Conservation (phyloP, 495 filamentous ascomycete species). For the Podospora conica region DNA sequence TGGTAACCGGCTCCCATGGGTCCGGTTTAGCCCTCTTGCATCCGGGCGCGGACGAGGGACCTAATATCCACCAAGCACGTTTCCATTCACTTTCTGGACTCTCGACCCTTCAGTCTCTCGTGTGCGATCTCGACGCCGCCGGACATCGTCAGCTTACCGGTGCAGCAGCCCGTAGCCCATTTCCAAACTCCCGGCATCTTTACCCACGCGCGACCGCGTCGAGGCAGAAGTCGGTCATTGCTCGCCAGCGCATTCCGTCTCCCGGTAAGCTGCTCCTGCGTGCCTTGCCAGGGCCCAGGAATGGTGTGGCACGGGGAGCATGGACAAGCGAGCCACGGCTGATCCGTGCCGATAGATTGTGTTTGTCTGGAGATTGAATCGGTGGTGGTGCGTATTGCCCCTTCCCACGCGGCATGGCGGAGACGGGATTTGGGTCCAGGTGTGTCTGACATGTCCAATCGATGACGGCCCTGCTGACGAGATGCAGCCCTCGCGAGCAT, state of each 20-base stretch:
- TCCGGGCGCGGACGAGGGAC: not conserved
- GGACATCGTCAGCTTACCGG: not conserved
- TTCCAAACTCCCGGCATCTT: conserved; percentile 13
- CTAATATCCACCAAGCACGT: not conserved
- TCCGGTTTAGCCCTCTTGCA: not conserved
- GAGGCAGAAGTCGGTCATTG: not conserved
- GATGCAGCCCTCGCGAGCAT: not conserved
- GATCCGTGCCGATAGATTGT: not conserved
- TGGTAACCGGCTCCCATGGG: not conserved
- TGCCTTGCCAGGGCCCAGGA: not conserved
- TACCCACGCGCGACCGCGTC: conserved; percentile 5
- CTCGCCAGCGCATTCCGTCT: not conserved
- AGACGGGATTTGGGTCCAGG: not conserved
- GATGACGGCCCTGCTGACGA: not conserved
- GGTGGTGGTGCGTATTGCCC: not conserved
- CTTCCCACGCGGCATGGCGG: not conserved
- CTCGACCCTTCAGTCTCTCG: not conserved
- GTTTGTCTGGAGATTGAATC: not conserved
- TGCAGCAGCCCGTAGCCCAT: not conserved
- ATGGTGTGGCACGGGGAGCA: not conserved
- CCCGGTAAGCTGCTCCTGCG: not conserved
- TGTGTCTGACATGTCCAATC: not conserved
- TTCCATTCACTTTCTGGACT: not conserved
- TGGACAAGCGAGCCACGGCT: not conserved
- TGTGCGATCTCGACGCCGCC: not conserved